Base-by-base conservation (phyloP, 139 green algal species). In the Haematococcus lacustris region DNA sequence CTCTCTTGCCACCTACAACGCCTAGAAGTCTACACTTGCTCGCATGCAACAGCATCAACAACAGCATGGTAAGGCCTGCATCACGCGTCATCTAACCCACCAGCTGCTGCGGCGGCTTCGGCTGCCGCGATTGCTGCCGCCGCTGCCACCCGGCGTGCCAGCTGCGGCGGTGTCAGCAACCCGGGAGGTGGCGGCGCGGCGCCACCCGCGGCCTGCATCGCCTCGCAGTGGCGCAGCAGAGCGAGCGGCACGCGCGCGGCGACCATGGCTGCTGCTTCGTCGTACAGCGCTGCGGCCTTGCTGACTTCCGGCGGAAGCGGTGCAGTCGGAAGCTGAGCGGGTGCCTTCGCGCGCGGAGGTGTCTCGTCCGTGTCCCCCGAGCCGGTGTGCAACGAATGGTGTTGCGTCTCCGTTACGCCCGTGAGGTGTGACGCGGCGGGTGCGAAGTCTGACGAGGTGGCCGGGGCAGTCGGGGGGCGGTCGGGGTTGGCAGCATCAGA, bases 221-320 rank as follows among this genome's bases (percentile, higher is more conserved):
- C 79, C 38, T 87, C 85, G 47, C 83, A 85, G 25, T 68, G 63
- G 1, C 66, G 69, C n/a, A 68, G 67, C n/a, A 92, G 71, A 39
- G 80, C 79, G 17, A 74, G 68, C 5, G 83, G 63, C 39, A 90
- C 47, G 1, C 75, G 53, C 5, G 59, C 43, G 32, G 41, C 65
- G 65, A 88, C 40, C 51, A 79, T 66, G n/a, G 37, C 43, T 5
- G 65, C 63, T 0, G 72, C 77, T 74, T 86, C 81, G 57, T 91
- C 86, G 38, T 75, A 76, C 51, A 89, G 66, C 7, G 76, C 76
- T 23, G 67, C 51, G 3, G 86, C 86, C 3, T 71, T 68, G 68
- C 68, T 82, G 50, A 88, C 68, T 37, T 71, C 7, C 30, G 66
- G 71, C 17, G 71, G 71, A 3, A 7, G 61, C 40, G 43, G 59